Evolutionary conservation across 2,329 filamentous ascomycete species (phyloP).

Genomic region (Fusarium sp.): DNA sequence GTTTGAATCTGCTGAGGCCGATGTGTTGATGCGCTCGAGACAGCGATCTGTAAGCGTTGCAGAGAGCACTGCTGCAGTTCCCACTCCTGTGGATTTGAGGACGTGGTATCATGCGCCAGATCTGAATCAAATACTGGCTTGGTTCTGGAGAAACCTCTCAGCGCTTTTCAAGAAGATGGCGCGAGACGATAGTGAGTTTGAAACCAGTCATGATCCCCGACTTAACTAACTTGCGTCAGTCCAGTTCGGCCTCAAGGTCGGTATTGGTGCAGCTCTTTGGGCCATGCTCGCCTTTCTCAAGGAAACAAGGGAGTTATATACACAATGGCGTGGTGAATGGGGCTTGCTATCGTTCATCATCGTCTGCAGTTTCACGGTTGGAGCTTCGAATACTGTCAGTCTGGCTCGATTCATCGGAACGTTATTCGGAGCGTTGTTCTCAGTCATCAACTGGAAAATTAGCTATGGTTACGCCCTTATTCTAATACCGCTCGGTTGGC

Average conservation of each 20-base stretch:
- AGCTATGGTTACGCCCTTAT: constrained; percentile 79
- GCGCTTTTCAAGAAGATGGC: constrained; percentile 59
- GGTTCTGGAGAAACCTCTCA: constrained; percentile 48
- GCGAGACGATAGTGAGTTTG: constrained; percentile 58
- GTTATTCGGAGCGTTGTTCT: constrained; percentile 80
- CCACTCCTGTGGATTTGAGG: constrained; percentile 7
- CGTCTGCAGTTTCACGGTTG: constrained; percentile 98
- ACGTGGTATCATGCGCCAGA: constrained; percentile 32
- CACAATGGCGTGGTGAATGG: constrained; percentile 95
- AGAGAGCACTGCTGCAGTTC: background rate
- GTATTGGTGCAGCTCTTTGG: constrained; percentile 88
- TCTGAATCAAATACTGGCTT: constrained; percentile 39
- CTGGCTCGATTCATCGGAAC: constrained; percentile 89
- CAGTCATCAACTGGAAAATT: constrained; percentile 82
- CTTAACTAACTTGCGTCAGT: constrained; percentile 58
- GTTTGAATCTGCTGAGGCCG: constrained; percentile 54
- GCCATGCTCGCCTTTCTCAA: constrained; percentile 89
- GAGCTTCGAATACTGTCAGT: constrained; percentile 95
- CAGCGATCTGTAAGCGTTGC: constrained; percentile 2
- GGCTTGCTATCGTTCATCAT: constrained; percentile 97
- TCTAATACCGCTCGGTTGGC: constrained; percentile 83
- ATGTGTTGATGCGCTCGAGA: constrained; percentile 33
- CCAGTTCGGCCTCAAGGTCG: constrained; percentile 90
- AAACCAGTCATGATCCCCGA: constrained; percentile 54
- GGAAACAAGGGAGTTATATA: constrained; percentile 81